Conservation (phyloP, 1,284 basidiomycete genomes). For the Cutaneotrichosporon dermatis region DNA sequence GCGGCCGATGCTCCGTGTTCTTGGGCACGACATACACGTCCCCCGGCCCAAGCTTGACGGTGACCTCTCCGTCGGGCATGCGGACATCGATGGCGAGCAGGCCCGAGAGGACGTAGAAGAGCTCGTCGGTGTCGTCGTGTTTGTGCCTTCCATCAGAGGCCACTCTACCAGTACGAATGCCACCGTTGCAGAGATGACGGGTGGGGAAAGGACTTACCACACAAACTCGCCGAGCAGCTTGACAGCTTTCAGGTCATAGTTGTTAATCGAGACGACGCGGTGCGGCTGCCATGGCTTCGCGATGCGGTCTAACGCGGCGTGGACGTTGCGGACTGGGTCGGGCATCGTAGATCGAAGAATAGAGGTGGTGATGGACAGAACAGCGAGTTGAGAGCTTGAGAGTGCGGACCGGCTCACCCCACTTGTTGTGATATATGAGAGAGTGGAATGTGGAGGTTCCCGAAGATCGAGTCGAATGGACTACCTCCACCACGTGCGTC, state of each 20-base stretch:
- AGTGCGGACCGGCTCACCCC: too few species aligned
- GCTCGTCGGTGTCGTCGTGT: slow-evolving; percentile 12
- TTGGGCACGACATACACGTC: slow-evolving; percentile 8
- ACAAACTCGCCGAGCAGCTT: slow-evolving; percentile 10
- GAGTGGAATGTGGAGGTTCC: too few species aligned
- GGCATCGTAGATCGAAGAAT: not conserved
- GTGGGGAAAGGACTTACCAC: not conserved
- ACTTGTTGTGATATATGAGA: too few species aligned
- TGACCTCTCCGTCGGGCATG: not conserved
- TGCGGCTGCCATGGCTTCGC: slow-evolving; percentile 7
- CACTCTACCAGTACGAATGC: too few species aligned
- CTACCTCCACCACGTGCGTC: too few species aligned
- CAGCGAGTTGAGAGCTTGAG: too few species aligned
- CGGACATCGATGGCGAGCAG: slow-evolving; percentile 4
- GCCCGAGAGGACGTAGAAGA: slow-evolving; percentile 11
- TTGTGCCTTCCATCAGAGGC: not conserved
- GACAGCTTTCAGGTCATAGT: slow-evolving; percentile 13
- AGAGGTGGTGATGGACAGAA: too few species aligned
- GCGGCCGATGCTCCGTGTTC: slow-evolving; percentile 3
- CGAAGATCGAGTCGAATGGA: too few species aligned
- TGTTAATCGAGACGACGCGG: slow-evolving; percentile 9
- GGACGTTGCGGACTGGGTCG: slow-evolving; percentile 1
- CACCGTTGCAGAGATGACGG: too few species aligned
- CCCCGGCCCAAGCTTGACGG: slow-evolving; percentile 1
- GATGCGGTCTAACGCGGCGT: not conserved